A percentile compares a stretch with the other conserved stretches of the same genome.
phyloP scores from a whole-genome alignment of 2,329 filamentous ascomycete genomes.

The Neodidymelliopsis sp. region DNA sequence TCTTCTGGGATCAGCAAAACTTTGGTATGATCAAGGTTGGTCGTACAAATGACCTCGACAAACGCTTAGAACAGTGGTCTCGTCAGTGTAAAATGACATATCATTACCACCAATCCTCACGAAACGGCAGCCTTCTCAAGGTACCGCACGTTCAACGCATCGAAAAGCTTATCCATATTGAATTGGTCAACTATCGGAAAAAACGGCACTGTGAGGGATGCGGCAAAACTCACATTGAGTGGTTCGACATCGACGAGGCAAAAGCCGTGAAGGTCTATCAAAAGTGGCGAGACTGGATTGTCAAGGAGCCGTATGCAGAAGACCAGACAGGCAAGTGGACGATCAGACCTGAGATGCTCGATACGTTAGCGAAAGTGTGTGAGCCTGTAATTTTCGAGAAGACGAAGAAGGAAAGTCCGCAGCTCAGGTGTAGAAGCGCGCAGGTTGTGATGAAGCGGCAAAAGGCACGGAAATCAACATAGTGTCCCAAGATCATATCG shows the following conservation, averaged over 20 bases:
- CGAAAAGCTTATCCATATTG: slow-evolving; percentile 84
- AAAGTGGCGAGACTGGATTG: slow-evolving; percentile 26
- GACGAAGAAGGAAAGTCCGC: background rate
- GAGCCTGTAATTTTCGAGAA: background rate
- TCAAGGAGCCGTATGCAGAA: slow-evolving; percentile 15
- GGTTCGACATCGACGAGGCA: slow-evolving; percentile 74
- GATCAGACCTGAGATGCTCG: slow-evolving; percentile 10
- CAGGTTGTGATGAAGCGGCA: no score
- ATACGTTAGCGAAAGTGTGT: background rate
- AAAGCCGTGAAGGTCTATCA: slow-evolving; percentile 16
- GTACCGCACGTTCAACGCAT: slow-evolving; percentile 84
- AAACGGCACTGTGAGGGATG: slow-evolving; percentile 73
- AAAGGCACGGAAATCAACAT: no score
- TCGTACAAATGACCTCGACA: slow-evolving; percentile 10
- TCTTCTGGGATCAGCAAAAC: slow-evolving; percentile 22
- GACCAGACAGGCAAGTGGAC: slow-evolving; percentile 10
- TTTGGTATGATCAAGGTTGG: slow-evolving; percentile 31
- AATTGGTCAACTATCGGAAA: slow-evolving; percentile 66
- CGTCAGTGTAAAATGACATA: slow-evolving; percentile 13
- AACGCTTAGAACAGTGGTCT: slow-evolving; percentile 21
- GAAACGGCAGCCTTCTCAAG: slow-evolving; percentile 57
- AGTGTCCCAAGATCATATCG: no score
- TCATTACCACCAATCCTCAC: slow-evolving; percentile 13
- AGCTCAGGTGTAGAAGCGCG: no score
- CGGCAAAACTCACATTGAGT: slow-evolving; percentile 82